Evolutionary conservation across 2,329 filamentous ascomycete genomes (phyloP).

Genomic region (Pestalotiopsis fici): DNA sequence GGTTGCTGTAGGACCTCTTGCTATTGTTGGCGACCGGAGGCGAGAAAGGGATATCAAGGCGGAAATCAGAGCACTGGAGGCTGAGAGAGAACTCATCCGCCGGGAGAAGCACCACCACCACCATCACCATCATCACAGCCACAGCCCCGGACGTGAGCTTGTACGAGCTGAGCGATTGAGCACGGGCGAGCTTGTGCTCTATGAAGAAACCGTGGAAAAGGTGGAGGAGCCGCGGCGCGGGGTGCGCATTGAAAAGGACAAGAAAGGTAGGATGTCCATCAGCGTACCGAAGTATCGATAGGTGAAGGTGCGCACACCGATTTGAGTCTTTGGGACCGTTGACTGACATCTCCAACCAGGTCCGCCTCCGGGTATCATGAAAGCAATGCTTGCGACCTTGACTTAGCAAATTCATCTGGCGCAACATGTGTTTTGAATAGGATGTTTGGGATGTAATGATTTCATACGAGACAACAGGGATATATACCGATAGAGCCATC

Average conservation of each 20-base stretch:
- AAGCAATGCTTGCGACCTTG: constrained; percentile 71
- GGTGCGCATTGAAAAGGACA: constrained; percentile 80
- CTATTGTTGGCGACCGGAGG: constrained; percentile 38
- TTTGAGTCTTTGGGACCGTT: background rate
- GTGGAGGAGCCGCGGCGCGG: constrained; percentile 56
- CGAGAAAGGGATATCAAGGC: constrained; percentile 67
- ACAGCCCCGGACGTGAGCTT: constrained; percentile 51
- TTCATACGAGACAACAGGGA: background rate
- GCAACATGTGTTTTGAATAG: background rate
- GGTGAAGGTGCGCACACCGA: constrained; percentile 43
- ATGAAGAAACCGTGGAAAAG: constrained; percentile 60
- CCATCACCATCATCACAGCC: constrained; percentile 33
- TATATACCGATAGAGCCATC: background rate
- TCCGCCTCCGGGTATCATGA: constrained; percentile 63
- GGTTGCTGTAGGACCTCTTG: constrained; percentile 39
- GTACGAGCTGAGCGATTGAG: constrained; percentile 58
- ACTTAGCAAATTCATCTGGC: constrained; percentile 45
- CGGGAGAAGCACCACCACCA: constrained; percentile 22
- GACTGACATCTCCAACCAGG: constrained; percentile 41
- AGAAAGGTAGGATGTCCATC: constrained; percentile 93
- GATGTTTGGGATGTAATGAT: background rate
- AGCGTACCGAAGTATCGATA: constrained; percentile 72
- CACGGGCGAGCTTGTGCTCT: constrained; percentile 65
- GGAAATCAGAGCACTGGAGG: constrained; percentile 73
- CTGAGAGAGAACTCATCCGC: constrained; percentile 44